Percentiles rank a stretch among this genome's conserved stretches.
These are phyloP conservation scores for Quercus lobata DNA, from an alignment of 331 rosid species.

Conservation along the genomic window DNA sequence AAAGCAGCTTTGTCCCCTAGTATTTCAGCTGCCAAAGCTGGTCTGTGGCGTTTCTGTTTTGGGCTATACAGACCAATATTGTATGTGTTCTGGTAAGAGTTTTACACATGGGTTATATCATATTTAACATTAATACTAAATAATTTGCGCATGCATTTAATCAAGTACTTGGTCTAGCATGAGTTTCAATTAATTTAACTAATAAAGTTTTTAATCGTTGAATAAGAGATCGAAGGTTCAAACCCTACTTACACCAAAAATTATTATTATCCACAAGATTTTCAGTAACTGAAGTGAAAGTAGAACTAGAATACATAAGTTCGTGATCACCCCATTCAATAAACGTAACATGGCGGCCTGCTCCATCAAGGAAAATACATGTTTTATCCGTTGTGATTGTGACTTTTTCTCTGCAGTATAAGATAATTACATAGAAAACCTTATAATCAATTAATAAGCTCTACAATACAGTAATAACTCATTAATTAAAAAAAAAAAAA, in stretches of 20 bases:
- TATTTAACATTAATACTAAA: too few relatives aligned
- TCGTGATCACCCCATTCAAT: slow-evolving; percentile 10
- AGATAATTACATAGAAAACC: background rate
- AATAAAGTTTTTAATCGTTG: too few relatives aligned
- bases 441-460: background rate
- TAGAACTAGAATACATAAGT: background rate
- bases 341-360: background rate
- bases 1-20: too few relatives aligned
- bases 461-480: background rate
- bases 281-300: slow-evolving; percentile 15
- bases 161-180: too few relatives aligned
- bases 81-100: too few relatives aligned
- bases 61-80: too few relatives aligned
- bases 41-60: too few relatives aligned
- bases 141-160: too few relatives aligned
- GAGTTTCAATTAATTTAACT: too few relatives aligned
- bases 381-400: background rate
- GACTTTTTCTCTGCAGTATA: slow-evolving; percentile 27
- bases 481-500: too few relatives aligned
- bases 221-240: too few relatives aligned
- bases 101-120: background rate
- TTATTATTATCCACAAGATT: background rate
- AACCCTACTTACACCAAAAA: background rate
- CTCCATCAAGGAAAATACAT: slow-evolving; percentile 44
- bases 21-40: too few relatives aligned